Base-by-base conservation (phyloP, 2,329 filamentous ascomycete species). In the Periconia digitata region DNA sequence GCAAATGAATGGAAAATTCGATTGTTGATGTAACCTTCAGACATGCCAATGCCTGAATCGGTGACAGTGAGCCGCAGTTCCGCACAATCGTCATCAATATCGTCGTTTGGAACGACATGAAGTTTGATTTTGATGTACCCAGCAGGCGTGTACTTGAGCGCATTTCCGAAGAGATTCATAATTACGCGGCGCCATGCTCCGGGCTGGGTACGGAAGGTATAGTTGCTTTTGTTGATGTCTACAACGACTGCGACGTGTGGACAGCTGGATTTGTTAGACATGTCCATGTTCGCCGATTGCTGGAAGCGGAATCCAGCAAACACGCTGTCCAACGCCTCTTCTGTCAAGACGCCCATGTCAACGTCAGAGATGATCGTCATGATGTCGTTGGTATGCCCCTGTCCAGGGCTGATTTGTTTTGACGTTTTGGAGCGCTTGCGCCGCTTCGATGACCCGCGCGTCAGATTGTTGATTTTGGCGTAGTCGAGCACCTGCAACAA, bases 1-100 rank as follows among this genome's bases (percentile, higher is more conserved):
- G 69, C 66, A 41, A 73, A 73, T 2, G 71, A 71, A 32, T 68
- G 66, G 50, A 69, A 73, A 0, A 72, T 53, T 37, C 66, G 60
- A 32, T 64, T 62, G 47, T 68, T 62, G 35, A 72, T 58, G 42
- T 71, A 73, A 29, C 72, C 67, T 34, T 69, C 60, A 1, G 68
- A 71, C 67, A 73, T 73, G 2, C 71, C 71, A 21, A 70, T 70
- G n/a, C 71, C 71, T 15, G 69, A 71, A 27, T 73, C 71, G 15
- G 61, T 62, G 6, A 72, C 63, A 2, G 64, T 68, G 21, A 71
- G 60, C 8, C 60, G 54, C 40, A 67, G 56, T 21, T 70, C 64
- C 22, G 60, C 57, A 29, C 53, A 52, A 6, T 66, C 63, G 16
- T 70, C 64, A 1, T 46, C 42, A 12, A 53, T 8, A 12, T 50